Conservation (phyloP, 352 stramenopile species). For the Pythium dissotocum region DNA sequence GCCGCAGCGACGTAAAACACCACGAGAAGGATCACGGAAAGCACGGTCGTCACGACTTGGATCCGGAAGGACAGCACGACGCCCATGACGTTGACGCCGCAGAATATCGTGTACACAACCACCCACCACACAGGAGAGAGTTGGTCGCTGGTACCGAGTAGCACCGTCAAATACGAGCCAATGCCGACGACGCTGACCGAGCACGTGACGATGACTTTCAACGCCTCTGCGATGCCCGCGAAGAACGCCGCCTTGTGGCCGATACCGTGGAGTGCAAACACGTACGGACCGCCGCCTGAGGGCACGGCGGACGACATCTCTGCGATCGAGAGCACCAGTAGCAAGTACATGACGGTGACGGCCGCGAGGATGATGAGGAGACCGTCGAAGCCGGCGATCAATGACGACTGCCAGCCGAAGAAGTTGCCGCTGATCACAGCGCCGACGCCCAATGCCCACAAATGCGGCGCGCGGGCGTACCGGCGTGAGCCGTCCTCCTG, state of each 20-base stretch:
- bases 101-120: conserved; percentile 54
- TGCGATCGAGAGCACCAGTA: conserved; percentile 72
- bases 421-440: conserved; percentile 72
- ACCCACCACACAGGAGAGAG: conserved; percentile 58
- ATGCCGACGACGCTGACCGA: conserved; percentile 57
- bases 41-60: conserved; percentile 51
- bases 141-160: conserved; percentile 43
- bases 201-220: conserved; percentile 62
- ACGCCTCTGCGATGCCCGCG: conserved; percentile 56
- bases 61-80: conserved; percentile 63
- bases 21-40: conserved; percentile 49
- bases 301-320: conserved; percentile 65
- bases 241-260: conserved; percentile 58
- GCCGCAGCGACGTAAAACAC: conserved; percentile 62
- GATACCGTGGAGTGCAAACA: conserved; percentile 66
- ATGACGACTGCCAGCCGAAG: conserved; percentile 68
- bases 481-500: conserved; percentile 30
- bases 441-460: conserved; percentile 69
- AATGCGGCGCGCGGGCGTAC: conserved; percentile 61
- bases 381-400: conserved; percentile 66
- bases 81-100: conserved; percentile 59
- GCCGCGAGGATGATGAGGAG: conserved; percentile 58
- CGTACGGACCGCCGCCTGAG: conserved; percentile 58
- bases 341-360: conserved; percentile 62
- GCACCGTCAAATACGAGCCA: conserved; percentile 52